These are phyloP conservation scores for Wallacemonas sp. DNA, from an alignment of 208 protist species.

Conservation along the genomic window DNA sequence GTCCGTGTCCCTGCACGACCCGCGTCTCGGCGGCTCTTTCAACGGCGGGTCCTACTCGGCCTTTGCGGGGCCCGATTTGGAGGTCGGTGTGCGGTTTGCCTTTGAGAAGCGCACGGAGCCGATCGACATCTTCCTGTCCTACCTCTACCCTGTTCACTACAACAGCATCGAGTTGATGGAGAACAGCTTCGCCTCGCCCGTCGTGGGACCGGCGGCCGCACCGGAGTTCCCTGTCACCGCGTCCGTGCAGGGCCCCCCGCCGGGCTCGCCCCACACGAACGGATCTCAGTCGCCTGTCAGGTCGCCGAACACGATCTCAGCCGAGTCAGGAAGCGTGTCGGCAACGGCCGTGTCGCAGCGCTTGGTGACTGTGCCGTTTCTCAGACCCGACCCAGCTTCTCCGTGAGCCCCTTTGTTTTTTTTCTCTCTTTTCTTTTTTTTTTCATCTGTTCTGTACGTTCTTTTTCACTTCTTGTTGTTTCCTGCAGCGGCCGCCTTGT, in stretches of 20 bases:
- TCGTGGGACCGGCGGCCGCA: neutral
- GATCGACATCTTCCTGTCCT: conserved; percentile 88
- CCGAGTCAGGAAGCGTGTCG: neutral
- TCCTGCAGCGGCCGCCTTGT: neutral
- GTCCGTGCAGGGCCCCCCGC: too few species aligned
- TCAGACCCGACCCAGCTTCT: neutral
- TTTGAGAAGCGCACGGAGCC: conserved; percentile 74
- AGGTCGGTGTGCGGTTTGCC: conserved; percentile 30
- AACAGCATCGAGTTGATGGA: conserved; percentile 50
- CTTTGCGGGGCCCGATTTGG: neutral
- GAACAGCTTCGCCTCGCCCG: conserved; percentile 5
- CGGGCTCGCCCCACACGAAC: neutral
- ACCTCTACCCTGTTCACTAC: conserved; percentile 89
- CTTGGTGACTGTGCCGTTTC: conserved; percentile 5
- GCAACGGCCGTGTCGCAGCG: neutral
- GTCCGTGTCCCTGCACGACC: too few species aligned
- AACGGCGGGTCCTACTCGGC: neutral
- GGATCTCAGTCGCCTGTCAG: neutral
- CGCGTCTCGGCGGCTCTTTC: too few species aligned
- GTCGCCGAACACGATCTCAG: neutral
- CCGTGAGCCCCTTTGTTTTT: neutral
- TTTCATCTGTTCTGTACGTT: neutral
- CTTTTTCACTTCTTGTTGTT: neutral
- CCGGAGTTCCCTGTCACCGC: too few species aligned
- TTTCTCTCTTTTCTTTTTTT: conserved; percentile 10